Evolutionary conservation across 306 rosid genomes (phyloP).

Genomic region (Hylodesmum podocarpum): DNA sequence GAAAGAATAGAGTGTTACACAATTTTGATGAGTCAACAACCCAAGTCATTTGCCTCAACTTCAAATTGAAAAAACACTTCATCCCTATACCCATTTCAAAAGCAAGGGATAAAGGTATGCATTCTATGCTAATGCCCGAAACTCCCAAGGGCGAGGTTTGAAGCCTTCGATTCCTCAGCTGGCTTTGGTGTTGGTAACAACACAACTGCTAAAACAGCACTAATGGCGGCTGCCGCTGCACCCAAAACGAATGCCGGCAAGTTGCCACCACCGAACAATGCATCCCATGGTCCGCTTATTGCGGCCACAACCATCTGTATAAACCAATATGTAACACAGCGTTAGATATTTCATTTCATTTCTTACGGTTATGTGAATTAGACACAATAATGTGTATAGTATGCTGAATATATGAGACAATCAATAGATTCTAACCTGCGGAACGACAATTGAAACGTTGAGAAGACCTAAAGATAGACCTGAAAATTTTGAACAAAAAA

Average conservation of each 20-base stretch:
- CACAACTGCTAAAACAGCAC: constrained; percentile 50
- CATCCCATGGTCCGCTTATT: constrained; percentile 68
- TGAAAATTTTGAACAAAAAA: constrained; percentile 20
- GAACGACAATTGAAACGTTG: constrained; percentile 66
- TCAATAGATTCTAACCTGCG: constrained; percentile 48
- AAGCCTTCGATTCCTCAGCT: constrained; percentile 37
- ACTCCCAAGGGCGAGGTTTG: not conserved
- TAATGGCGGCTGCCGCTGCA: constrained; percentile 47
- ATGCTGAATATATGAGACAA: not conserved
- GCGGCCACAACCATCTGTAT: constrained; percentile 62
- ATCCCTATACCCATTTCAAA: not conserved
- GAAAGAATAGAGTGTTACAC: too few species aligned
- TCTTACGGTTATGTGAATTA: too few species aligned
- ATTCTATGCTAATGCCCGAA: constrained; percentile 32
- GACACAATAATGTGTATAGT: not conserved
- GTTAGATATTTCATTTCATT: not conserved
- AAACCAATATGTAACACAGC: not conserved
- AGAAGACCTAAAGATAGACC: constrained; percentile 78
- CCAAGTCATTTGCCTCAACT: too few species aligned
- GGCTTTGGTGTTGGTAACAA: constrained; percentile 62
- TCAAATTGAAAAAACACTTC: too few species aligned
- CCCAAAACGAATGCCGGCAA: constrained; percentile 83
- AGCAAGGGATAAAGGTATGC: not conserved
- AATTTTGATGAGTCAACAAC: too few species aligned
- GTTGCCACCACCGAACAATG: constrained; percentile 78